Percentiles rank a stretch among this genome's conserved stretches.
phyloP scores from a whole-genome alignment of 2,329 filamentous ascomycete species.

The Botrytis porri region DNA sequence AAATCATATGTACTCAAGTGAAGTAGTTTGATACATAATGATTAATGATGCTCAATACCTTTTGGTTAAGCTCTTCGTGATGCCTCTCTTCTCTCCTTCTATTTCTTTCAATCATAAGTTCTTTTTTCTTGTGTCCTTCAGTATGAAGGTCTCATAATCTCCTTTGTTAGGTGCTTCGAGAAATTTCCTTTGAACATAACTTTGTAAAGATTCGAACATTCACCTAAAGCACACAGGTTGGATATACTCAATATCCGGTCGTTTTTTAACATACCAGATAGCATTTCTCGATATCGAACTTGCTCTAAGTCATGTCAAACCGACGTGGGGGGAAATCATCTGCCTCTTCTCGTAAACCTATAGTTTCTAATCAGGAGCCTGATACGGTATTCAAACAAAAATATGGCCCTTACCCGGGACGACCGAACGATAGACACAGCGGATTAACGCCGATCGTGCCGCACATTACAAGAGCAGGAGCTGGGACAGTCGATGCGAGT shows the following conservation, averaged over 20 bases:
- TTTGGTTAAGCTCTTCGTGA: neutral
- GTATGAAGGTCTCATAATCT: neutral
- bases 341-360: neutral
- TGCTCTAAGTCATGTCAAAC: neutral
- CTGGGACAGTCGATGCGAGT: neutral
- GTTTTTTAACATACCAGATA: neutral
- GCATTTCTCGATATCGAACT: neutral
- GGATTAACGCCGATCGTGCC: neutral
- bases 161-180: neutral
- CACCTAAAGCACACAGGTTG: neutral
- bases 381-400: neutral
- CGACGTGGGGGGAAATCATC: neutral
- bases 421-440: neutral
- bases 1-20: neutral
- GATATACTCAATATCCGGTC: neutral
- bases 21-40: neutral
- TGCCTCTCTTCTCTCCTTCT: neutral
- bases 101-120: neutral
- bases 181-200: neutral
- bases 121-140: neutral
- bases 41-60: neutral
- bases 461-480: neutral
- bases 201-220: neutral
- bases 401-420: neutral
- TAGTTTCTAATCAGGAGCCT: neutral